Evolutionary conservation across 164 flowering plant species (phyloP), one percentile per base, ranked within the genome.

Genomic region (Akebia trifoliata): DNA sequence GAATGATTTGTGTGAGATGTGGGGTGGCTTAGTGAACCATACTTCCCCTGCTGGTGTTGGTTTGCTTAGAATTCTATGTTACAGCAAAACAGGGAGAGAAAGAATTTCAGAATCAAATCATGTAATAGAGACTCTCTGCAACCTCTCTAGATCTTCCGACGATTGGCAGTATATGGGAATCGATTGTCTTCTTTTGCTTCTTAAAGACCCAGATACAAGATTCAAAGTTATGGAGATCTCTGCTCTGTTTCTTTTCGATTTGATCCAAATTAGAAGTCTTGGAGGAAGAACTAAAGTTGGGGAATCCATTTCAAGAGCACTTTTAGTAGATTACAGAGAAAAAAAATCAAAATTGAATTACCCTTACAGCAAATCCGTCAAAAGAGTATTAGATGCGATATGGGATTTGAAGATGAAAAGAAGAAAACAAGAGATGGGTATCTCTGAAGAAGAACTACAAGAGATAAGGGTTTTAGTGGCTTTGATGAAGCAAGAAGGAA

Each of bases 81-180:
- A 80, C 64, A 70, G 69, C 37, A 76, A 79, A 61, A n/a, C 18
- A 14, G 95, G 93, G 15, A 79, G 97, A 65, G 57, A 42, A 54
- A 22, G 50, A 6, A 40, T 90, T 30, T 64, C 95, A 1, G 76
- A 69, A 8, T 75, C 69, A 6, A 50, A 38, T 22, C 48, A 69
- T 8, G 80, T 82, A 40, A 8, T 85, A 1, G 64, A 69, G 38
- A 57, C 45, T 57, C 78, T 87, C 3, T 79, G 88, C 54, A 81
- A 87, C 48, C 74, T 83, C 28, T 77, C 92, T 0, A 74, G 93
- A 64, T 87, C 97, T 31, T 90, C 93, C 0, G 92, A 82, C 54
- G 93, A 87, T 63, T 90, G 95, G 97, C 97, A 90, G 51, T 87
- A 90, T 56, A 79, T 87, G 81, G 93, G 78, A 3, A 77, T 87